Evolutionary conservation across 306 rosid genomes (phyloP).

Genomic region (Myrica gale): DNA sequence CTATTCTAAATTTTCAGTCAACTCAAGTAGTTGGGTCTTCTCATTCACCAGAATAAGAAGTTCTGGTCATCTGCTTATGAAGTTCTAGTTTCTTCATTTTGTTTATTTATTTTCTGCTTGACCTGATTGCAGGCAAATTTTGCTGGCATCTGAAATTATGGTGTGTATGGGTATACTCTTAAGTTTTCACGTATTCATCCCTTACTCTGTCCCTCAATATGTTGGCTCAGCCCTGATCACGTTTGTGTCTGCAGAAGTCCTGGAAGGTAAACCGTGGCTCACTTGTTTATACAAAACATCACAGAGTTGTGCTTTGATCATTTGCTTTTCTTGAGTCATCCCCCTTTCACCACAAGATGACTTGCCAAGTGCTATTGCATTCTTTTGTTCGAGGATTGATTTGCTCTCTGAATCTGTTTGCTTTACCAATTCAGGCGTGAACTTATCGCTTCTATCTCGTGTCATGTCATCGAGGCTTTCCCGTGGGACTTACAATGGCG

Average conservation of each 20-base stretch:
- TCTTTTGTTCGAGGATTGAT: conserved; percentile 1
- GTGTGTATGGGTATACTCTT: conserved; percentile 72
- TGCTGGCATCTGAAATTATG: conserved; percentile 73
- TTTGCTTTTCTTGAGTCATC: conserved; percentile 1
- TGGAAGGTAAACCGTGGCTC: conserved; percentile 62
- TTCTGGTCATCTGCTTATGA: neutral
- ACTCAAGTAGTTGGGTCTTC: neutral
- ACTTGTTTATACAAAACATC: neutral
- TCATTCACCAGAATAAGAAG: neutral
- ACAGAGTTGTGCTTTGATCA: neutral
- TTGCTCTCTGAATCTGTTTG: conserved; percentile 11
- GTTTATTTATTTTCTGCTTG: conserved; percentile 18
- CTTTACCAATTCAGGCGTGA: conserved; percentile 60
- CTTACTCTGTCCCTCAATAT: conserved; percentile 68
- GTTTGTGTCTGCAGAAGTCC: conserved; percentile 81
- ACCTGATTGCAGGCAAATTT: conserved; percentile 61
- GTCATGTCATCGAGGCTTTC: conserved; percentile 87
- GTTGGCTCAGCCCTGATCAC: conserved; percentile 84
- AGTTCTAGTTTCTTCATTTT: neutral
- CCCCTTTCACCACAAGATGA: neutral
- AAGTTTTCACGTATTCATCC: conserved; percentile 60
- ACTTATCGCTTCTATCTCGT: conserved; percentile 76
- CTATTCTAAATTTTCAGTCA: neutral
- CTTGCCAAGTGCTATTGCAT: neutral
- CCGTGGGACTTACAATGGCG: conserved; percentile 77